Conservation (phyloP, 495 filamentous ascomycete genomes). For the Jackrogersella multiformis region DNA sequence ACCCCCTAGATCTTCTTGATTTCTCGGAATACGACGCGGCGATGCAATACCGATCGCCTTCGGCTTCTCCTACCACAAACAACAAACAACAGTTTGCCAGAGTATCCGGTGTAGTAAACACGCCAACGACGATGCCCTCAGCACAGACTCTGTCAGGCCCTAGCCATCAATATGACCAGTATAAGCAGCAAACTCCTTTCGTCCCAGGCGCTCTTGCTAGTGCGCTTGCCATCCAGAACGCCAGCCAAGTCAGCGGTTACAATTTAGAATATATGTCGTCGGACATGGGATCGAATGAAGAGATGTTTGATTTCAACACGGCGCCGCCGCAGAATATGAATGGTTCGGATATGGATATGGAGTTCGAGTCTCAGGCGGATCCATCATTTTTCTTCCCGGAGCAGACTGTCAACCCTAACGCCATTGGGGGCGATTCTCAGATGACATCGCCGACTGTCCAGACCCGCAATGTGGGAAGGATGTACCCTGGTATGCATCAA, state of each 20-base stretch:
- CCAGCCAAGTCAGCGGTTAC: slow-evolving; percentile 62
- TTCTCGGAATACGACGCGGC: slow-evolving; percentile 57
- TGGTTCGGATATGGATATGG: slow-evolving; percentile 70
- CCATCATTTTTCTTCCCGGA: slow-evolving; percentile 62
- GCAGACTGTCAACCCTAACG: slow-evolving; percentile 73
- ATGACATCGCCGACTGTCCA: slow-evolving; percentile 50
- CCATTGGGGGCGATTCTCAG: slow-evolving; percentile 64
- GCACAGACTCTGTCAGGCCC: slow-evolving; percentile 75
- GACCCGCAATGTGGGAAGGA: slow-evolving; percentile 69
- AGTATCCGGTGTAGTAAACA: slow-evolving; percentile 50
- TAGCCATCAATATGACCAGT: slow-evolving; percentile 90
- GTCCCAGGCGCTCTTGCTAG: slow-evolving; percentile 79
- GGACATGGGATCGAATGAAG: slow-evolving; percentile 53
- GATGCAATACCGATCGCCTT: slow-evolving; percentile 55
- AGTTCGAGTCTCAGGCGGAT: slow-evolving; percentile 64
- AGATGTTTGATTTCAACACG: slow-evolving; percentile 68
- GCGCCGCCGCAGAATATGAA: slow-evolving; percentile 55
- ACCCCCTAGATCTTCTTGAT: slow-evolving; percentile 52
- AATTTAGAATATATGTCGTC: slow-evolving; percentile 63
- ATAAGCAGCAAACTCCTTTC: slow-evolving; percentile 90
- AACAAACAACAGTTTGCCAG: slow-evolving; percentile 51
- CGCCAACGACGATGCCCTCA: slow-evolving; percentile 48
- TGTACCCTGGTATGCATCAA: slow-evolving; percentile 92
- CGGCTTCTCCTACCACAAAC: slow-evolving; percentile 55
- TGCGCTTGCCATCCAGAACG: slow-evolving; percentile 69